phyloP scores from a whole-genome alignment of 164 flowering plant genomes.

The Kalanchoe fedtschenkoi region DNA sequence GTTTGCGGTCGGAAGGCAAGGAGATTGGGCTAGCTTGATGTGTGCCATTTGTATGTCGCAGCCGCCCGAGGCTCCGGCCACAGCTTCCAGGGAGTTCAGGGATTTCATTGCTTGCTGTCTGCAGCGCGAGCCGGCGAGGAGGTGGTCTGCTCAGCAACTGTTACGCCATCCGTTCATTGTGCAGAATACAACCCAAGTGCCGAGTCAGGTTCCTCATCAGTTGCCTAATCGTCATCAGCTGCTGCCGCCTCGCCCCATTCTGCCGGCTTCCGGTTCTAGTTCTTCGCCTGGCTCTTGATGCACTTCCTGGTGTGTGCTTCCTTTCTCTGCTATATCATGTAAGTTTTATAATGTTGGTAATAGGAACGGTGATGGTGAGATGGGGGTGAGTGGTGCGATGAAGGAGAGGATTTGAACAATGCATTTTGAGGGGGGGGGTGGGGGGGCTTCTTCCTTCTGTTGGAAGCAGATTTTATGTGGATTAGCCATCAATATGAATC shows the following conservation, averaged over 20 bases:
- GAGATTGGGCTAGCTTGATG: slow-evolving; percentile 92
- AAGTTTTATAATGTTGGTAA: neutral
- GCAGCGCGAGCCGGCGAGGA: slow-evolving; percentile 53
- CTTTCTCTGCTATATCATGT: neutral
- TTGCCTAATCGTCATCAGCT: slow-evolving; percentile 20
- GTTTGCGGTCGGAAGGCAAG: slow-evolving; percentile 47
- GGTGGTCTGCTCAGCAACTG: slow-evolving; percentile 53
- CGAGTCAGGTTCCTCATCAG: slow-evolving; percentile 11
- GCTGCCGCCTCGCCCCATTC: slow-evolving; percentile 13
- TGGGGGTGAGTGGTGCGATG: neutral
- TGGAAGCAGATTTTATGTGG: neutral
- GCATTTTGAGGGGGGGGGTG: neutral
- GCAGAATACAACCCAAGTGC: slow-evolving; percentile 9
- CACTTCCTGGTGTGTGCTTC: neutral
- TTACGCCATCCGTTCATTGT: slow-evolving; percentile 57
- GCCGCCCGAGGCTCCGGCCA: slow-evolving; percentile 72
- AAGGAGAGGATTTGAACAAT: neutral
- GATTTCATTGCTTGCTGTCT: slow-evolving; percentile 58
- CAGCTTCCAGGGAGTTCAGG: slow-evolving; percentile 59
- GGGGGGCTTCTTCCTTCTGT: neutral
- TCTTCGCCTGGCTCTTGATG: neutral
- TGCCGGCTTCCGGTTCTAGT: neutral
- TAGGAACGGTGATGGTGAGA: neutral
- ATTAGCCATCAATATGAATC: neutral
- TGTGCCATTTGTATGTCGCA: slow-evolving; percentile 69